A percentile compares a stretch with the other conserved stretches of the same genome.
These are phyloP conservation scores for Pittosporum tobira DNA, from an alignment of 129 eudicot species.

Conservation along the genomic window DNA sequence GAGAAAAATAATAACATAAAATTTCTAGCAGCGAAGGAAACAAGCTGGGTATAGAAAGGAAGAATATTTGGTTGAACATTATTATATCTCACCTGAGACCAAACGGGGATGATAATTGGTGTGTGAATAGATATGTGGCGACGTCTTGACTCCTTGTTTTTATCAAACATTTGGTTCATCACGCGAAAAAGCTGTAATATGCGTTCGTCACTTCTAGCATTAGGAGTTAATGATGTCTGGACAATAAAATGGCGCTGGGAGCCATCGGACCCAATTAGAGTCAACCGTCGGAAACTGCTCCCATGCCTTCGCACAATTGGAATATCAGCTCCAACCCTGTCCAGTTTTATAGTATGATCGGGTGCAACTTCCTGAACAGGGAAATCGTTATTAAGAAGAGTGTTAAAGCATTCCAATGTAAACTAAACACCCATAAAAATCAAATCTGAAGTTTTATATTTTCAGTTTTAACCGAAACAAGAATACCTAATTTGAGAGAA, in stretches of 20 bases:
- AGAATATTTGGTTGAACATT: not conserved
- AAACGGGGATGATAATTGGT: constrained; percentile 53
- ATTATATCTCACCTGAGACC: constrained; percentile 53
- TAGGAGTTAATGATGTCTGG: no score
- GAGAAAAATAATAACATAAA: not conserved
- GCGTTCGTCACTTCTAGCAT: constrained; percentile 56
- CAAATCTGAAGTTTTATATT: no score
- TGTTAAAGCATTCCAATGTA: no score
- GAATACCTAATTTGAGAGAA: no score
- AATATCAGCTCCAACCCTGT: no score
- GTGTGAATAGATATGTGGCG: constrained; percentile 53
- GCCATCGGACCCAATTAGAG: constrained; percentile 49
- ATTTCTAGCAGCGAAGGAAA: not conserved
- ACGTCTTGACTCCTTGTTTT: constrained; percentile 54
- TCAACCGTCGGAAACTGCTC: constrained; percentile 53
- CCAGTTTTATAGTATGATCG: constrained; percentile 13
- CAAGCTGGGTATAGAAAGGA: not conserved
- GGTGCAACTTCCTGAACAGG: constrained; percentile 39
- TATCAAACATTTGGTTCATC: no score
- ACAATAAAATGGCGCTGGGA: constrained; percentile 58
- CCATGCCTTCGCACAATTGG: constrained; percentile 56
- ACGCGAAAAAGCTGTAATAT: constrained; percentile 51
- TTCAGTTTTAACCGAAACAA: no score
- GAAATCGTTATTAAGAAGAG: no score
- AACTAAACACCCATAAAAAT: no score